Evolutionary conservation across 2,329 filamentous ascomycete genomes (phyloP).

Genomic region (Microdochium paspali): DNA sequence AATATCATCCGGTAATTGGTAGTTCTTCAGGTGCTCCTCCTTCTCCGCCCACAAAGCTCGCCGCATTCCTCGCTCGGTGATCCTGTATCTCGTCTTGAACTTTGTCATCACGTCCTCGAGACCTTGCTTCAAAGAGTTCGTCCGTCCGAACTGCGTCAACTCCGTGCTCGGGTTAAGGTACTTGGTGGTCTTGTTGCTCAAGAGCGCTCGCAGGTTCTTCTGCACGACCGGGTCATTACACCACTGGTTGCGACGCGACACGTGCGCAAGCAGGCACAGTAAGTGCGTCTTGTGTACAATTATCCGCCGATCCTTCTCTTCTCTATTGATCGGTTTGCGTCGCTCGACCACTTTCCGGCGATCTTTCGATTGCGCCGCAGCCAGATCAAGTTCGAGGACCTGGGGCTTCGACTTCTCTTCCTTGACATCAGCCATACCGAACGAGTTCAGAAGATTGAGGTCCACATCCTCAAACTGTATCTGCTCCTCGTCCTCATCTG

Average conservation of each 20-base stretch:
- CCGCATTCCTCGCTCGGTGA: constrained; percentile 62
- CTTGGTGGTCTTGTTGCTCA: constrained; percentile 55
- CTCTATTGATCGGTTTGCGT: constrained; percentile 42
- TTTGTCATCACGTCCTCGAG: constrained; percentile 58
- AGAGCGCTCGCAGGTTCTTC: constrained; percentile 49
- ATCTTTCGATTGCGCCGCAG: constrained; percentile 28
- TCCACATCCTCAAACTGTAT: constrained; percentile 39
- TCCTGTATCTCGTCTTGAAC: constrained; percentile 61
- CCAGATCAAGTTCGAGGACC: constrained; percentile 42
- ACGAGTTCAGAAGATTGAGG: constrained; percentile 20
- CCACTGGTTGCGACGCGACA: constrained; percentile 73
- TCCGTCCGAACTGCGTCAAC: constrained; percentile 64
- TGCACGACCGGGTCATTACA: constrained; percentile 72
- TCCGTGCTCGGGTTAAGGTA: constrained; percentile 60
- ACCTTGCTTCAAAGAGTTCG: constrained; percentile 70
- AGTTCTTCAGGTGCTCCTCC: constrained; percentile 49
- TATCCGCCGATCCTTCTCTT: constrained; percentile 48
- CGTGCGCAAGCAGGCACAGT: constrained; percentile 72
- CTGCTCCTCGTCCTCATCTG: constrained; percentile 29
- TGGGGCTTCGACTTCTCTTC: constrained; percentile 13
- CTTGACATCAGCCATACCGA: not conserved
- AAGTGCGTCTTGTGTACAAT: constrained; percentile 83
- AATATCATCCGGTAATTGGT: constrained; percentile 47
- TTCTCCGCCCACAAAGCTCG: constrained; percentile 69
- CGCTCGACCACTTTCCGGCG: constrained; percentile 24